Base-by-base conservation (phyloP, 345 rosid genomes). In the Alliaria petiolata region DNA sequence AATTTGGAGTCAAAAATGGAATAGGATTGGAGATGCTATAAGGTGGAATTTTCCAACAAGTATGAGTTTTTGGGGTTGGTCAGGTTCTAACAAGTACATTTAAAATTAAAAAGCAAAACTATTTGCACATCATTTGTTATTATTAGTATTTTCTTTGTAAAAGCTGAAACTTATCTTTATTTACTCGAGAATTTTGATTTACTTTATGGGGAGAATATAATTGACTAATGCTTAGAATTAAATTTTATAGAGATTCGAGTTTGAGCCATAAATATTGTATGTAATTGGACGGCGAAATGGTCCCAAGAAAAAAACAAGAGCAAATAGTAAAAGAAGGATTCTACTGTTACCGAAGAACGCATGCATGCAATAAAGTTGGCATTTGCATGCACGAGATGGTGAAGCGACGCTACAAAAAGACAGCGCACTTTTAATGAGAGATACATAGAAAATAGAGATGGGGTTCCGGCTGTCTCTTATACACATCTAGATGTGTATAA, bases 321-420 rank as follows among this genome's bases (percentile, higher is more conserved):
- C 28, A 39, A 66, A 53, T 25, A 7, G 51, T 66, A 10, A 44
- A 44, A 31, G n/a, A 49, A 53, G 14, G 20, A 17, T 46, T 22
- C 20, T 57, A 58, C 58, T 3, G 31, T 25, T 36, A 70, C 31
- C 74, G 59, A 70, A 58, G 74, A 25, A 47, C 50, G 67, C 74
- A 70, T 59, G 74, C 74, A 70, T 70, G 74, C 67, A 70, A 70
- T 58, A 70, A 58, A 57, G 59, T 70, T 70, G 56, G 50, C 17
- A 44, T 46, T 46, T 55, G 72, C 53, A 67, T 67, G 1, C 58
- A 45, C 66, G 65, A 69, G 74, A 43, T 43, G 49, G 66, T 43
- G 35, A 26, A 44, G 66, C 38, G 35, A 43, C 19, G 19, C 62
- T 57, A 19, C 30, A 36, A 9, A 10, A 35, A 28, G 31, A 55